phyloP scores from a whole-genome alignment of 2,329 filamentous ascomycete genomes.

The Botrytis sinoallii region DNA sequence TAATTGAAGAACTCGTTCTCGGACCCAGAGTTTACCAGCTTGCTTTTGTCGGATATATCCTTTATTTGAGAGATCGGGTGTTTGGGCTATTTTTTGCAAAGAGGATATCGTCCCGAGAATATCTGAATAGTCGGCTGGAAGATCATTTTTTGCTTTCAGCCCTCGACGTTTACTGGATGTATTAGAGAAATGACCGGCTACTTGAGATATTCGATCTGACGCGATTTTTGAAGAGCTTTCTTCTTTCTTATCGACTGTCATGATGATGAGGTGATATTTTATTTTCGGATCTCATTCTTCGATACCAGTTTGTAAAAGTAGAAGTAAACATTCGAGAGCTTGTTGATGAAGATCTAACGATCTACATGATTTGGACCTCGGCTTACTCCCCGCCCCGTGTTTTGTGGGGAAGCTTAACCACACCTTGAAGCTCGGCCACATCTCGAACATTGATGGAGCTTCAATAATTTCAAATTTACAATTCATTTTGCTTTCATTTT shows the following conservation, averaged over 20 bases:
- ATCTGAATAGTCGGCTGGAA: slow-evolving; percentile 61
- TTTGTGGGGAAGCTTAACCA: neutral
- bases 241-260: slow-evolving; percentile 20
- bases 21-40: slow-evolving; percentile 63
- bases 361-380: slow-evolving; percentile 12
- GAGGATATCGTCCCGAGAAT: slow-evolving; percentile 54
- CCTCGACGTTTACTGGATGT: slow-evolving; percentile 33
- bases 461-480: neutral
- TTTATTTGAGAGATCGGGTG: slow-evolving; percentile 50
- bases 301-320: neutral
- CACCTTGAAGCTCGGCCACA: neutral
- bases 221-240: slow-evolving; percentile 21
- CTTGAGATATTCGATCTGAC: slow-evolving; percentile 37
- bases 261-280: slow-evolving; percentile 9
- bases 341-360: neutral
- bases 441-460: neutral
- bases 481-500: neutral
- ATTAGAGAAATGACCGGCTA: slow-evolving; percentile 31
- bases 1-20: slow-evolving; percentile 57
- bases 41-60: slow-evolving; percentile 62
- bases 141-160: slow-evolving; percentile 39
- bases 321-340: neutral
- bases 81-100: slow-evolving; percentile 51
- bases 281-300: neutral
- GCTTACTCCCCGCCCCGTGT: neutral